Evolutionary conservation across 2,329 filamentous ascomycete species (phyloP), one percentile per base, ranked within the genome.

Genomic region (Exophiala phaeomuriformis): DNA sequence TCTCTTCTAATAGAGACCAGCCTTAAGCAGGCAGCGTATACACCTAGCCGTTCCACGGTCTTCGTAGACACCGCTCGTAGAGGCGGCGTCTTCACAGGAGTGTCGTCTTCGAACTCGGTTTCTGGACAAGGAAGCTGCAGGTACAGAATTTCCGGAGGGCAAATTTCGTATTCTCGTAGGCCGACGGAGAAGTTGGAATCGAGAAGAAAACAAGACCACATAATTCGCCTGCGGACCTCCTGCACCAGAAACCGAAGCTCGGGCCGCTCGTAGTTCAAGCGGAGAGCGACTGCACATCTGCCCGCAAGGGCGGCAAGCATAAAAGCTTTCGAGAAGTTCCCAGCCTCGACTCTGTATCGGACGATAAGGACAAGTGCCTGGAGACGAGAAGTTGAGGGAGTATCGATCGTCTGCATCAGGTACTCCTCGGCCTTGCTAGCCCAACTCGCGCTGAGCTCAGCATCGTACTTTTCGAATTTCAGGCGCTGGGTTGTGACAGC

Each of bases 81-180:
- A 10, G 57, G 57, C 31, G 55, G 53, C 30, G 57, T 59, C 19
- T 44, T 49, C 28, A 54, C 48, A 1, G 51, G 47, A n/a, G 45
- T 32, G 32, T 56, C 54, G 28, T 48, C 53, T 63, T 82, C 79
- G 52, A 76, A 77, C 55, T 75, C 75, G 2, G 72, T 70, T 64
- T 77, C 75, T 59, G 77, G 76, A 61, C 74, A 77, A 0, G 75
- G 75, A 7, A 77, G 69, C 54, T 76, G 72, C 43, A 77, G 69
- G 51, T 71, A 71, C 57, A 77, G 70, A 6, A 66, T 65, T 45
- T 74, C 71, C 3, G 69, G 67, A 3, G 71, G 67, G 66, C 75
- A 75, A 7, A 77, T 62, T 5, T 73, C 74, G 39, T 76, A 74
- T 52, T 77, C 75, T 7, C 69, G 63, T 56, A 74, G 69, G 8